Conservation (phyloP, 768 basidiomycete genomes). For the Xerocomus brunneocitrinus region DNA sequence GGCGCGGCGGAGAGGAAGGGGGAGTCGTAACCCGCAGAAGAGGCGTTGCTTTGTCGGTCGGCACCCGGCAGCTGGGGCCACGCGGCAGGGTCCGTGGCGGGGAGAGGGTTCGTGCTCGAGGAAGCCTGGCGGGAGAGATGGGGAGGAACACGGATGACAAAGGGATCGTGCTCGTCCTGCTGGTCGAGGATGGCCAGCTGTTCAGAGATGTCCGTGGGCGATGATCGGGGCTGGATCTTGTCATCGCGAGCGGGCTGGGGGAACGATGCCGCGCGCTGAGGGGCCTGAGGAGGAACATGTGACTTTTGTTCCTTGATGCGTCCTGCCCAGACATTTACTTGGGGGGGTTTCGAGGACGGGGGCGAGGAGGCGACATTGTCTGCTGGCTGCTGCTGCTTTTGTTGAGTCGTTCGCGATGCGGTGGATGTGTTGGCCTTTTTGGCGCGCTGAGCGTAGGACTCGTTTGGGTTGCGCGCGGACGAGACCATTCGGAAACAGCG, state of each 20-base stretch:
- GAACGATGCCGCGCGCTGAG: conserved; percentile 12
- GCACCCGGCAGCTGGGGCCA: conserved; percentile 21
- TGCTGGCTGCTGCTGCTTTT: conserved; percentile 1
- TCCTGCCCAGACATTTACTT: conserved; percentile 40
- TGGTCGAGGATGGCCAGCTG: conserved; percentile 24
- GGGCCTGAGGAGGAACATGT: not conserved
- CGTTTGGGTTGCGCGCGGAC: conserved; percentile 35
- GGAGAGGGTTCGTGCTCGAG: conserved; percentile 19
- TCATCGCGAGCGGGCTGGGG: conserved; percentile 14
- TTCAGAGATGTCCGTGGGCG: conserved; percentile 10
- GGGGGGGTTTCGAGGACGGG: conserved; percentile 13
- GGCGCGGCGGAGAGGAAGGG: conserved; percentile 27
- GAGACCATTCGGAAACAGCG: conserved; percentile 29
- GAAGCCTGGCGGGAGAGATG: conserved; percentile 30
- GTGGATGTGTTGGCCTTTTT: conserved; percentile 36
- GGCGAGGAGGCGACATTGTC: not conserved
- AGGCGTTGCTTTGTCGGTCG: conserved; percentile 27
- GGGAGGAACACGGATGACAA: conserved; percentile 39
- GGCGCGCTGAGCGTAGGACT: conserved; percentile 57
- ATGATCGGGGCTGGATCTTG: conserved; percentile 18
- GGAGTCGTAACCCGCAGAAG: conserved; percentile 34
- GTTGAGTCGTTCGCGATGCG: not conserved
- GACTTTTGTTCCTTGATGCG: conserved; percentile 40
- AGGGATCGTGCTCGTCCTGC: conserved; percentile 37
- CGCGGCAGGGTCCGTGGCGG: conserved; percentile 13